Percentiles rank a stretch among this genome's conserved stretches.
Conservation (phyloP, 352 stramenopile genomes). For the Phytophthora sansomeana region DNA sequence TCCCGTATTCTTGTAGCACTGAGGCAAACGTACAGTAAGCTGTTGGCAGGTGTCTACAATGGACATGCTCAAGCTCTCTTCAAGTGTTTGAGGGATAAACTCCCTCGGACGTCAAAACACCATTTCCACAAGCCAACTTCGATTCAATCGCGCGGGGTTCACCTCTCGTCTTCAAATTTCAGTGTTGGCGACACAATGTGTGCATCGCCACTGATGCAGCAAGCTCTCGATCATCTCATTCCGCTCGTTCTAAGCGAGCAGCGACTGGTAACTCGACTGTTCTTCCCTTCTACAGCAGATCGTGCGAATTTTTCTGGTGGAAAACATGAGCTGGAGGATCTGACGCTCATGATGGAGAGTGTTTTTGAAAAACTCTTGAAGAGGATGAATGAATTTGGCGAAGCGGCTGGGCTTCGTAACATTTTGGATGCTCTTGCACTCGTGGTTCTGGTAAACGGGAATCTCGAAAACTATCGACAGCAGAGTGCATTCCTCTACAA, state of each 20-base stretch:
- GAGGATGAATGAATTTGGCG: slow-evolving; percentile 73
- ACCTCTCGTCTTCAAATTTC: slow-evolving; percentile 62
- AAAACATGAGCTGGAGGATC: slow-evolving; percentile 52
- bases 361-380: slow-evolving; percentile 83
- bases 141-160: slow-evolving; percentile 71
- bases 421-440: slow-evolving; percentile 72
- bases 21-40: slow-evolving; percentile 64
- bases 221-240: slow-evolving; percentile 73
- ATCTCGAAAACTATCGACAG: slow-evolving; percentile 50
- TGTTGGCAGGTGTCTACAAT: slow-evolving; percentile 58
- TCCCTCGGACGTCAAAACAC: slow-evolving; percentile 54
- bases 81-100: slow-evolving; percentile 64
- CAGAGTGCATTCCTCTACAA: slow-evolving; percentile 78
- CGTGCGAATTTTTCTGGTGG: slow-evolving; percentile 6
- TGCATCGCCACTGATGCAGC: slow-evolving; percentile 66
- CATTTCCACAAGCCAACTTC: slow-evolving; percentile 68
- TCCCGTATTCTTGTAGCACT: slow-evolving; percentile 37
- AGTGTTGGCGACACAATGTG: slow-evolving; percentile 60
- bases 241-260: slow-evolving; percentile 67
- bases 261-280: slow-evolving; percentile 47
- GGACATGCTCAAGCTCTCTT: slow-evolving; percentile 68
- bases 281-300: slow-evolving; percentile 44
- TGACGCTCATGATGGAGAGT: slow-evolving; percentile 66
- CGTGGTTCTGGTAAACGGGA: slow-evolving; percentile 58
- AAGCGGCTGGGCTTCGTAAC: slow-evolving; percentile 61